phyloP scores from a whole-genome alignment of 2,329 filamentous ascomycete species.

The Trichoderma brevicompactum region DNA sequence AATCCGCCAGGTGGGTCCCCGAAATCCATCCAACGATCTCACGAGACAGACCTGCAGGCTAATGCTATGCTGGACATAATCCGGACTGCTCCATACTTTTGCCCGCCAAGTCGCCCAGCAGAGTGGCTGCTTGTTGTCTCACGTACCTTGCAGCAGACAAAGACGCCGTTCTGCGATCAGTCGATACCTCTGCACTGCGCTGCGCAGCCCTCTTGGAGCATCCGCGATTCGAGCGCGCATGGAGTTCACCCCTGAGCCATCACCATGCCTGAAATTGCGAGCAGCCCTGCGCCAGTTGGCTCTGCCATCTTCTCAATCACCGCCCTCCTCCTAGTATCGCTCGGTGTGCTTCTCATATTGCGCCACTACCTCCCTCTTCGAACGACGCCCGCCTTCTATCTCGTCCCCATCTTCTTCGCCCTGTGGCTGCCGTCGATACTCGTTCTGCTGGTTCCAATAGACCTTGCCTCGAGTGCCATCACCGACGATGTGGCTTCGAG shows the following conservation, averaged over 20 bases:
- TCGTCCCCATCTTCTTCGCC: conserved; percentile 94
- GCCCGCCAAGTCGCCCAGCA: neutral
- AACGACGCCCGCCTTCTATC: conserved; percentile 85
- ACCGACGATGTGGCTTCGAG: conserved; percentile 71
- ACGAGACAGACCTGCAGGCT: conserved; percentile 2
- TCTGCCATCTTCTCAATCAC: conserved; percentile 78
- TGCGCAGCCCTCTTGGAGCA: conserved; percentile 9
- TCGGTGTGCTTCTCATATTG: conserved; percentile 79
- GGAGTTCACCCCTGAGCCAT: conserved; percentile 35
- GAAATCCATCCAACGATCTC: conserved; percentile 6
- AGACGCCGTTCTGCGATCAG: no score
- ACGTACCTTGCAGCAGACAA: conserved; percentile 10
- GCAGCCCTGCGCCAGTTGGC: conserved; percentile 67
- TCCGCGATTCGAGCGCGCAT: conserved; percentile 34
- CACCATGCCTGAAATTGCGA: conserved; percentile 58
- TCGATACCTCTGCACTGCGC: neutral
- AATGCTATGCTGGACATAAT: neutral
- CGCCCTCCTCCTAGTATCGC: conserved; percentile 73
- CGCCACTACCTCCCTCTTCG: conserved; percentile 90
- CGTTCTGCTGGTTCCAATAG: conserved; percentile 90
- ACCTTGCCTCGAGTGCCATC: conserved; percentile 83
- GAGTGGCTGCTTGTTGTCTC: neutral
- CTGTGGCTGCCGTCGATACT: conserved; percentile 90
- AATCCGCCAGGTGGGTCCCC: conserved; percentile 7
- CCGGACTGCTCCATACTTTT: conserved; percentile 3